Evolutionary conservation across 176 grass and related monocot species (phyloP).

Genomic region (Musa troglodytarum): DNA sequence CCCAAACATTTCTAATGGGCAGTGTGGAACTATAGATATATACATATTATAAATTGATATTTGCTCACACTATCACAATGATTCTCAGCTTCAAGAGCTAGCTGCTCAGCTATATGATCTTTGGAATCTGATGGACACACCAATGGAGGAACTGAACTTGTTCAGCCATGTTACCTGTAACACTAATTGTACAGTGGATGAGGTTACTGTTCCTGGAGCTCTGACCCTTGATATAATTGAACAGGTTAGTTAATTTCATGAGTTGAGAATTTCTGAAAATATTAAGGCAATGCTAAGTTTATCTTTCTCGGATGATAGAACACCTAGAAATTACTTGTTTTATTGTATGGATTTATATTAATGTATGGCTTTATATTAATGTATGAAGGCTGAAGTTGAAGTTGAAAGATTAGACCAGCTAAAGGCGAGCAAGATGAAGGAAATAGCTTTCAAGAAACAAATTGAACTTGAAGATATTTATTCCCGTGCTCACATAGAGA

Average conservation of each 20-base stretch:
- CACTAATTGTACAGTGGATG: conserved; percentile 61
- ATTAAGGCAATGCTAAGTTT: conserved; percentile 1
- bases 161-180: conserved; percentile 94
- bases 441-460: conserved; percentile 92
- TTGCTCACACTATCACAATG: conserved; percentile 8
- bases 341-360: not conserved
- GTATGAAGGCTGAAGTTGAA: conserved; percentile 62
- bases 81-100: conserved; percentile 88
- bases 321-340: not conserved
- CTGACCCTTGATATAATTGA: conserved; percentile 94
- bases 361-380: not conserved
- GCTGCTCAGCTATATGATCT: conserved; percentile 86
- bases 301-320: not conserved
- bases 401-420: conserved; percentile 71
- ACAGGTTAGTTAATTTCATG: conserved; percentile 45
- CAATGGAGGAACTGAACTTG: conserved; percentile 61
- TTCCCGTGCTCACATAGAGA: conserved; percentile 69
- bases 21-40: no score
- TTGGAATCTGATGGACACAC: conserved; percentile 99
- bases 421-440: conserved; percentile 87
- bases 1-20: not conserved
- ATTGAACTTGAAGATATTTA: conserved; percentile 75
- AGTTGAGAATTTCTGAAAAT: not conserved
- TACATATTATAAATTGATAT: not conserved
- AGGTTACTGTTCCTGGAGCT: conserved; percentile 76